These are phyloP conservation scores for Botrytis aclada DNA, from an alignment of 2,329 filamentous ascomycete genomes.

Conservation along the genomic window DNA sequence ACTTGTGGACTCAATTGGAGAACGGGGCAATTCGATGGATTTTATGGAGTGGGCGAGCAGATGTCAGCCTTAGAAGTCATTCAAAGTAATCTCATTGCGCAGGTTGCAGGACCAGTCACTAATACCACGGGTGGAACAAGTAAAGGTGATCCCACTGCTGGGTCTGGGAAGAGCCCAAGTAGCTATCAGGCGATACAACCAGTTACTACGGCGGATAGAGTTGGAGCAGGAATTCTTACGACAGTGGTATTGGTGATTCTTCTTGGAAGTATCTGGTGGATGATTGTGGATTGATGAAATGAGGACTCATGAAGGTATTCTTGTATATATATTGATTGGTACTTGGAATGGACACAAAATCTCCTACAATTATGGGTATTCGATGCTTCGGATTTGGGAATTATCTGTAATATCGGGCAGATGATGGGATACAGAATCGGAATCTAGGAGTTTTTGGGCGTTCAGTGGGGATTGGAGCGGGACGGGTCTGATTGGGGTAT, in stretches of 20 bases:
- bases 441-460: not conserved
- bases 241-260: conserved; percentile 50
- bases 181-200: conserved; percentile 3
- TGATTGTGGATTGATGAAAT: conserved; percentile 38
- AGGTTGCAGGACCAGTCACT: conserved; percentile 45
- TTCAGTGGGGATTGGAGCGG: not conserved
- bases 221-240: conserved; percentile 67
- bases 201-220: conserved; percentile 55
- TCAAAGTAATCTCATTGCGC: conserved; percentile 53
- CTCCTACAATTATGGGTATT: not conserved
- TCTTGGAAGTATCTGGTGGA: conserved; percentile 54
- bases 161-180: conserved; percentile 17
- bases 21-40: conserved; percentile 45
- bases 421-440: not conserved
- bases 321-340: conserved; percentile 13
- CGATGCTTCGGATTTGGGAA: not conserved
- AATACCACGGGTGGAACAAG: conserved; percentile 57
- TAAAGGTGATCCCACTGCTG: conserved; percentile 39
- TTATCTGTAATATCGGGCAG: not conserved
- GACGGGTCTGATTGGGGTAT: not conserved
- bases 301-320: not conserved
- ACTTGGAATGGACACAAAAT: not conserved
- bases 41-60: conserved; percentile 55
- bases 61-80: conserved; percentile 64
- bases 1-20: conserved; percentile 63